Evolutionary conservation across 805 yeast species (phyloP), one percentile per base, ranked within the genome.

Genomic region (Pichia kluyveri): DNA sequence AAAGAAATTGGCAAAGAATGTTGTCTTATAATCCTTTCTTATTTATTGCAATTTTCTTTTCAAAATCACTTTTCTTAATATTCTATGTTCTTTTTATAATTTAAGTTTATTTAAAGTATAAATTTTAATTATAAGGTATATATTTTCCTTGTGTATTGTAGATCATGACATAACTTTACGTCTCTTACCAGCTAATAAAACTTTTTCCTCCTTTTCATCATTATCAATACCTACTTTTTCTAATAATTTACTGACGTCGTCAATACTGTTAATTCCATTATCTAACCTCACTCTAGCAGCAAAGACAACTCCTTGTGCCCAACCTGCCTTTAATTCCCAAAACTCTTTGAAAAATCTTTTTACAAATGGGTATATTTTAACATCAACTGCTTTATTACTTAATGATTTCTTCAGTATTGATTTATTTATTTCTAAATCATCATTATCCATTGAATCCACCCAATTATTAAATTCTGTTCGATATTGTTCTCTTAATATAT

Each of bases 271-370:
- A 17, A 80, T 65, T 1, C 93, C 93, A 57, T 81, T 82, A 47
- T 85, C 76, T 49, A 86, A 71, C 44, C 68, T 66, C 47, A 90
- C 71, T 59, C 89, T 96, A 7, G 89, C 76, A 0, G 97, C 83
- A 65, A 90, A 90, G 49, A 90, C 70, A 11, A 91, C 88, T n/a
- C 91, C 84, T 59, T 91, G 99, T 0, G 98, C 98, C 99, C 99
- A 93, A 0, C 99, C 99, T 2, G 99, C 97, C 61, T 84, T 85
- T 1, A 76, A 77, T 0, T 96, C 97, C 91, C 96, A 93, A 41
- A 81, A 67, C 0, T 72, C 71, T 41, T 74, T 71, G 11, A 61
- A 91, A 82, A 53, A 53, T 27, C 12, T 15, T 34, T 46, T 53
- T 9, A 50, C 49, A 38, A 40, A 44, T 1, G 53, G 47, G 59